Evolutionary conservation across 768 basidiomycete genomes (phyloP), one percentile per base, ranked within the genome.

Genomic region (Asterophora lycoperdoides): DNA sequence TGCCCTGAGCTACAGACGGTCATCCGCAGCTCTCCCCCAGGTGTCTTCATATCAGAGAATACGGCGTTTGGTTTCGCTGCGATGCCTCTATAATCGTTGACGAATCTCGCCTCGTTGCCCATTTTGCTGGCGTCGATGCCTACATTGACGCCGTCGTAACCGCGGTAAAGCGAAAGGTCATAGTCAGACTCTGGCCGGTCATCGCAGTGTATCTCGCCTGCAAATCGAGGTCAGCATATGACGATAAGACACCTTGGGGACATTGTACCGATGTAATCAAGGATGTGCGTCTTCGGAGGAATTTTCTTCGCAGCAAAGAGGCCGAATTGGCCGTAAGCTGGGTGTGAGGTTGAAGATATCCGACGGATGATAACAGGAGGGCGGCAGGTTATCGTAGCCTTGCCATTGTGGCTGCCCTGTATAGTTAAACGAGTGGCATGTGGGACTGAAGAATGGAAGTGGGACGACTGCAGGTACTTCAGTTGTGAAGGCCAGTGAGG

Each of bases 31-130:
- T 86, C 87, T 14, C 86, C 90, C 29, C 54, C 58, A 15, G 50
- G 54, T 8, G 72, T 73, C 50, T 79, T 69, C 32, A 68, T 65
- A 35, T 90, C 88, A 42, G 73, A 68, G 57, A 92, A 92, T 23
- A 78, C 56, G 0, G 82, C 86, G 56, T 93, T 93, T 4, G 89
- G 81, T 60, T 72, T 83, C 18, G 65, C 63, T 41, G 62, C 69
- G n/a, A 93, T 72, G 2, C 91, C 89, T 47, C 93, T 78, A 66
- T 86, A 97, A 70, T 95, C 93, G 57, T 96, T 96, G 50, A 91
- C 74, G 62, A 95, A 93, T 59, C 93, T 73, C 1, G 85, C 86
- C 64, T 93, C 89, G 66, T 94, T 96, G 23, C 93, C 93, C 72
- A 79, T 79, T 2, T 37, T 56, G 23, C 72, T 71, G 15, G 92